These are phyloP conservation scores for Didymella pomorum DNA, from an alignment of 2,329 filamentous ascomycete species.

Conservation along the genomic window DNA sequence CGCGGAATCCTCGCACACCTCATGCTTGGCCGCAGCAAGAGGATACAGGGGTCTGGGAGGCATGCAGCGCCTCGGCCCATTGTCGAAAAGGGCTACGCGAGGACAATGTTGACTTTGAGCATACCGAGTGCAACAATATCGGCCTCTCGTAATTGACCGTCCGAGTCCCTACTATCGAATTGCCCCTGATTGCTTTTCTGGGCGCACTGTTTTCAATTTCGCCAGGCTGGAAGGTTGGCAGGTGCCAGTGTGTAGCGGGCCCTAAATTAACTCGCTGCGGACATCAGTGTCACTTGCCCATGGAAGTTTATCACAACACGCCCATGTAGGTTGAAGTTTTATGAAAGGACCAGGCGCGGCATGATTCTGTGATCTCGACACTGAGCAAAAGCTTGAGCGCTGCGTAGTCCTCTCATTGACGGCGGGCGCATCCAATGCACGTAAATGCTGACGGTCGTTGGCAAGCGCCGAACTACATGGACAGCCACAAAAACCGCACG, in stretches of 20 bases:
- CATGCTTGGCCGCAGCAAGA: conserved; percentile 23
- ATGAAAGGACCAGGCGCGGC: conserved; percentile 19
- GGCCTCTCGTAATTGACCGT: neutral
- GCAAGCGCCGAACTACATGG: conserved; percentile 34
- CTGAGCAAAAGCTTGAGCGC: conserved; percentile 30
- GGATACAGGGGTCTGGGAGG: conserved; percentile 15
- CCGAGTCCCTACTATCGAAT: conserved; percentile 9
- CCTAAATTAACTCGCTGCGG: conserved; percentile 30
- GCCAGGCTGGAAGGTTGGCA: conserved; percentile 28
- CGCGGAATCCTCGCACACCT: conserved; percentile 6
- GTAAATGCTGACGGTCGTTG: conserved; percentile 4
- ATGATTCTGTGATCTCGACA: conserved; percentile 23
- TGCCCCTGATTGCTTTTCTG: conserved; percentile 18
- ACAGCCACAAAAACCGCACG: conserved; percentile 33
- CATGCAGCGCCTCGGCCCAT: conserved; percentile 25
- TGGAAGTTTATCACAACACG: conserved; percentile 15
- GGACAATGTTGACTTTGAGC: conserved; percentile 8
- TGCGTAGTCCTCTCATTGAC: conserved; percentile 26
- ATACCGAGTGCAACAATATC: conserved; percentile 3
- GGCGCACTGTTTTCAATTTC: conserved; percentile 25
- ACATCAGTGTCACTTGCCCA: conserved; percentile 27
- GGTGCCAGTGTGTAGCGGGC: conserved; percentile 24
- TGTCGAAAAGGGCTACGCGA: conserved; percentile 11
- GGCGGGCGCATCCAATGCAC: conserved; percentile 21
- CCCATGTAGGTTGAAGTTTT: conserved; percentile 18